Evolutionary conservation across 2,329 filamentous ascomycete species (phyloP), one percentile per base, ranked within the genome.

Genomic region (Diplodia corticola): DNA sequence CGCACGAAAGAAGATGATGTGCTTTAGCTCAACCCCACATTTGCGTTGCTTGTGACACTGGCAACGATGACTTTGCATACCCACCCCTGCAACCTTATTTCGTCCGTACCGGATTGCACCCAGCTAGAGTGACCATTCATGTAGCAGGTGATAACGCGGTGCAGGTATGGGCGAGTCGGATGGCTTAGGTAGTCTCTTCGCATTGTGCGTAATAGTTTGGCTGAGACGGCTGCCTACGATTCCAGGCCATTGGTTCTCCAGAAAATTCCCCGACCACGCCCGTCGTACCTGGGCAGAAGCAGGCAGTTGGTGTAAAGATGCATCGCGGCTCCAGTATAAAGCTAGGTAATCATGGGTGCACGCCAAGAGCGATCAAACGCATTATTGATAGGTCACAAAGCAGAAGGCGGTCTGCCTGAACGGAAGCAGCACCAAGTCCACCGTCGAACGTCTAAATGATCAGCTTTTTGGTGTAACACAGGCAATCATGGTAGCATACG

Each of bases 361-460:
- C 40, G 17, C 40, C 37, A 44, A 44, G 37, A 44, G 37, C 37
- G 37, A 44, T n/a, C 4, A 5, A 5, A 40, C 13, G 37, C 10
- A 35, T 35, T 35, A 35, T 10, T 3, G 33, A 35, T 9, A 35
- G 24, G 24, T 17, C 17, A 26, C 6, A 20, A 22, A 35, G 26
- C n/a, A 30, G 17, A 40, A 37, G 13, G 22, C 7, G 28, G 33
- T 35, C 15, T n/a, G 40, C 10, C 3, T 15, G 12, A 22, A n/a
- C 12, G 24, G 4, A 22, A 46, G 24, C 24, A 6, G 10, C 55
- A 24, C 44, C 22, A 48, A 48, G 40, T 49, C 40, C 4, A 61
- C 13, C 40, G 15, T 61, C 57, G n/a, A 61, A 37, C 44, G 50
- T n/a, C 57, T 50, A 28, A 35, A 48, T 44, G 48, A 33, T 48